These are phyloP conservation scores for Oenanthe sinensis DNA, from an alignment of 129 eudicot species.

Conservation along the genomic window DNA sequence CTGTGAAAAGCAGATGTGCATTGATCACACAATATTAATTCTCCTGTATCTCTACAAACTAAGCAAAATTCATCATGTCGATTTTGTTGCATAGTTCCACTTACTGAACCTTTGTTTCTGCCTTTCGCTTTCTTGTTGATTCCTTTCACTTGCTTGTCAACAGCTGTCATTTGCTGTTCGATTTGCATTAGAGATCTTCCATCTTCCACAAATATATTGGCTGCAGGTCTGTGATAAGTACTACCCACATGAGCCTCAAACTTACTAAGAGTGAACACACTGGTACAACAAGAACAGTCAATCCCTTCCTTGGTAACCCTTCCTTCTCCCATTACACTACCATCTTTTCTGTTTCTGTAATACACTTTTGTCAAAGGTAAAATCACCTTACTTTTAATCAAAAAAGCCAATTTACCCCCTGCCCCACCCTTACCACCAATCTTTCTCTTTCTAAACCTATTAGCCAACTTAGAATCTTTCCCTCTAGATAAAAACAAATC, in stretches of 20 bases:
- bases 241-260: conserved; percentile 87
- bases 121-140: background rate
- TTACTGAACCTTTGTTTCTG: background rate
- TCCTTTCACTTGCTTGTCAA: conserved; percentile 3
- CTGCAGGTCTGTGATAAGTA: conserved; percentile 54
- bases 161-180: conserved; percentile 25
- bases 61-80: conserved; percentile 50
- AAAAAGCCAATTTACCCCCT: background rate
- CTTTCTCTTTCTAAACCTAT: background rate
- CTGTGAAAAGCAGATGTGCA: conserved; percentile 74
- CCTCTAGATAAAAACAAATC: background rate
- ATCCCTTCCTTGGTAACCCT: conserved; percentile 22
- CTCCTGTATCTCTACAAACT: conserved; percentile 54
- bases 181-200: conserved; percentile 58
- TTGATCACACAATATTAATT: conserved; percentile 53
- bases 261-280: conserved; percentile 18
- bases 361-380: conserved; percentile 8
- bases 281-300: conserved; percentile 17
- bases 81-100: background rate
- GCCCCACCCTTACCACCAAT: background rate
- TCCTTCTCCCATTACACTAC: conserved; percentile 16
- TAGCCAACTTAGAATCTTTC: background rate
- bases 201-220: conserved; percentile 53
- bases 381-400: conserved; percentile 8
- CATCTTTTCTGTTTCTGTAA: conserved; percentile 9